Evolutionary conservation across 345 rosid genomes (phyloP), one percentile per base, ranked within the genome.

Genomic region (thale cress (Arabidopsis thaliana)): DNA sequence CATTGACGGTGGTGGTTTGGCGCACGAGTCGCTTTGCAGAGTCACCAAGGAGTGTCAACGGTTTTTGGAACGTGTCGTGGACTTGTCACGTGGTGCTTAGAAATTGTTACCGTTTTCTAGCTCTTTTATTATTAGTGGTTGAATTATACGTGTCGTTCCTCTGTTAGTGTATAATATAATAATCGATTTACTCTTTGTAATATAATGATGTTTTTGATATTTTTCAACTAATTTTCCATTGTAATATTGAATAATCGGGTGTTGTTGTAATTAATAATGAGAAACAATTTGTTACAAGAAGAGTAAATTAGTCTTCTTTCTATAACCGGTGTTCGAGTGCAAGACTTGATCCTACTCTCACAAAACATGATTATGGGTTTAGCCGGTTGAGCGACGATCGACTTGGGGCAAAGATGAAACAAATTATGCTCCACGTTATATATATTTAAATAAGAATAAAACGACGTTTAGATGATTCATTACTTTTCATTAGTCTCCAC

Each of bases 1-100:
- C 60, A 36, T 6, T 13, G 76, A 77, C 33, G 67, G 80, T 34
- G 20, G 66, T 57, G 80, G 72, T 32, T 56, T 67, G 8, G 72
- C 76, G 46, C 71, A 77, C 45, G 7, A 56, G 52, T 77, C 80
- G 23, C 71, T 77, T 37, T 70, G 75, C 38, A 70, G 10, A 71
- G 53, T 77, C 37, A 49, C 53, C 46, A 66, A 56, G 72, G 80
- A 77, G 56, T 77, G 76, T 57, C 11, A 20, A 53, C 37, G 37
- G 30, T 57, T 64, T 57, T 33, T 64, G 66, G 38, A 46, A 64
- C 72, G 80, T 37, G 13, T 14, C n/a, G 45, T 14, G 72, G 52
- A 64, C 52, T 42, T 71, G 45, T 72, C 72, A 56, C 76, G 80
- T 71, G 80, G 80, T 55, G 80, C 72, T 48, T 77, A 71, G 46